These are phyloP conservation scores for Suillus brevipes DNA, from an alignment of 768 basidiomycete species.

Conservation along the genomic window DNA sequence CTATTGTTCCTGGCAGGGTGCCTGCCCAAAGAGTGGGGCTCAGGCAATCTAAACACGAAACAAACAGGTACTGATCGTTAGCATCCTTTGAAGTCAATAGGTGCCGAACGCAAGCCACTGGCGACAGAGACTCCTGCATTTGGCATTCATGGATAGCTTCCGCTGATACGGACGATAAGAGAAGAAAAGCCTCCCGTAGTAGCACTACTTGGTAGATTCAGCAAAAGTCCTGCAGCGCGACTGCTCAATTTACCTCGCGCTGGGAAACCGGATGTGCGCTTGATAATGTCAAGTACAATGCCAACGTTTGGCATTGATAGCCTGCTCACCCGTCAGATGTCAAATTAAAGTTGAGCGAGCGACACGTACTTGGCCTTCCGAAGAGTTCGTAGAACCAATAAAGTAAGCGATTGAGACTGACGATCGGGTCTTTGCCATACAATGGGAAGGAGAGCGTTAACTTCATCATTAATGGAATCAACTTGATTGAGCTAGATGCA, in stretches of 20 bases:
- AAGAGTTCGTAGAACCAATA: constrained; percentile 25
- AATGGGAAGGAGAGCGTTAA: constrained; percentile 2
- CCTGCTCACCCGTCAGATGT: not conserved
- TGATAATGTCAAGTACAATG: constrained; percentile 28
- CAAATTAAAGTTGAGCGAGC: not conserved
- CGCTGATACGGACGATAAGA: constrained; percentile 27
- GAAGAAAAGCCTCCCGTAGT: constrained; percentile 35
- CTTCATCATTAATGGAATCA: constrained; percentile 1
- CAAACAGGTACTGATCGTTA: constrained; percentile 66
- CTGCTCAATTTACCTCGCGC: constrained; percentile 23
- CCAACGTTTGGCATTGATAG: constrained; percentile 13
- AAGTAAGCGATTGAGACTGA: not conserved
- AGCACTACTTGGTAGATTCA: constrained; percentile 29
- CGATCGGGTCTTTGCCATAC: not conserved
- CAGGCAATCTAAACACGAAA: constrained; percentile 61
- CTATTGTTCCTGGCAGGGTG: constrained; percentile 45
- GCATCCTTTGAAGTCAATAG: constrained; percentile 57
- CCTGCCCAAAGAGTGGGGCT: constrained; percentile 71
- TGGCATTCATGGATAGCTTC: constrained; percentile 21
- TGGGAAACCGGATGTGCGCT: constrained; percentile 21
- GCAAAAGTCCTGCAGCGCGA: not conserved
- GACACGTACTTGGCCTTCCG: constrained; percentile 13
- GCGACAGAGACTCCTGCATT: constrained; percentile 15
- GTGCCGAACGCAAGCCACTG: constrained; percentile 51
- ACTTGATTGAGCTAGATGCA: not conserved